phyloP scores from a whole-genome alignment of 164 flowering plant genomes.

The Saururus chinensis region DNA sequence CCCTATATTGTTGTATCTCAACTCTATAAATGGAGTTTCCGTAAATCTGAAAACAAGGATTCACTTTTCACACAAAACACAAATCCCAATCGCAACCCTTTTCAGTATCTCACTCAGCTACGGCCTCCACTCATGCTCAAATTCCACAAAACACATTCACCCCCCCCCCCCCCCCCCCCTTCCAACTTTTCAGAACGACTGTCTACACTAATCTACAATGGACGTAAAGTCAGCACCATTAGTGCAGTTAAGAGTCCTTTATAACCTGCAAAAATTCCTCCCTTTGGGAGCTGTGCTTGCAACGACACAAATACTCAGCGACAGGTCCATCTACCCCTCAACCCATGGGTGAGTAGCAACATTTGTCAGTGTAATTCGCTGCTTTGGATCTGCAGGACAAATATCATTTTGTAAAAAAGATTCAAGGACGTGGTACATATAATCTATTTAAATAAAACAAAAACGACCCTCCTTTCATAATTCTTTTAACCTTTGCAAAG shows the following conservation, averaged over 20 bases:
- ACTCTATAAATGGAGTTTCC: too few species aligned
- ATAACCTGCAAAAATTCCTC: not conserved
- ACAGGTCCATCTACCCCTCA: conserved; percentile 56
- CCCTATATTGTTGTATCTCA: too few species aligned
- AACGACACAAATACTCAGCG: conserved; percentile 64
- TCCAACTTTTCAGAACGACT: conserved; percentile 2
- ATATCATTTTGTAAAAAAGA: not conserved
- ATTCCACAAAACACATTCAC: not conserved
- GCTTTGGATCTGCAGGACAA: conserved; percentile 47
- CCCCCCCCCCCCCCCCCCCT: not conserved
- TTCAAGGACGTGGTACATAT: not conserved
- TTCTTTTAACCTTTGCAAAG: conserved; percentile 68
- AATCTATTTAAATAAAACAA: not conserved
- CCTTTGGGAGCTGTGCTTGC: conserved; percentile 24
- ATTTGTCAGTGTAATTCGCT: conserved; percentile 45
- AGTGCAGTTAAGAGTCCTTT: not conserved
- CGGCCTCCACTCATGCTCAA: not conserved
- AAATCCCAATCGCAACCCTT: not conserved
- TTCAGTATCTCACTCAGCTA: not conserved
- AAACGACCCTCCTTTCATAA: not conserved
- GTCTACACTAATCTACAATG: not conserved
- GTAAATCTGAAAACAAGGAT: too few species aligned
- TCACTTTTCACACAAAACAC: not conserved
- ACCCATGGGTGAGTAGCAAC: conserved; percentile 77
- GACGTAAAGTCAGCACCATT: not conserved